Evolutionary conservation across 495 filamentous ascomycete species (phyloP).

Genomic region (Penicillium fimorum): DNA sequence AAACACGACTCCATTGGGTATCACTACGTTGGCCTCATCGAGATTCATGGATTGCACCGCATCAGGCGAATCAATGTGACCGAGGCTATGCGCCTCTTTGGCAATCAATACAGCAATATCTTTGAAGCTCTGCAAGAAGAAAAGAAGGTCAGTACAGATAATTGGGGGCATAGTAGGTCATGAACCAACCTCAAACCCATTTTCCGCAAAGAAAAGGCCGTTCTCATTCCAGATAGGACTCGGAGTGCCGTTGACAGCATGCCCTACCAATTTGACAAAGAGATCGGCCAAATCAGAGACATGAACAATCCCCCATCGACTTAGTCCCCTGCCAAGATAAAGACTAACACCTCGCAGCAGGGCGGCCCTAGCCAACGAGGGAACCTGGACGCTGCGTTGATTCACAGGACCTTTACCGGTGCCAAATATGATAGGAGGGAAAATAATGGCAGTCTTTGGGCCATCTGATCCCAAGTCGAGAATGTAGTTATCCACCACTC

Average conservation of each 20-base stretch:
- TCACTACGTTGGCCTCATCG: conserved; percentile 6
- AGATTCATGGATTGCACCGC: conserved; percentile 6
- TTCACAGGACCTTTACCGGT: conserved; percentile 7
- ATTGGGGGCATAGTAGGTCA: neutral
- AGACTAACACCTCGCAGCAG: conserved; percentile 2
- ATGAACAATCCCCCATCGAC: conserved; percentile 5
- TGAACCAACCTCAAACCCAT: conserved; percentile 3
- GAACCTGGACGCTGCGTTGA: conserved; percentile 8
- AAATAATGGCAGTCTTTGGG: conserved; percentile 10
- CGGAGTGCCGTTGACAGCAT: neutral
- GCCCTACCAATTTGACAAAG: conserved; percentile 4
- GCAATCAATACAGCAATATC: conserved; percentile 4
- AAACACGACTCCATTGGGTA: neutral
- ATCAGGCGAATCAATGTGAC: conserved; percentile 6
- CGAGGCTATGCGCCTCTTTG: conserved; percentile 7
- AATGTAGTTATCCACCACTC: conserved; percentile 10
- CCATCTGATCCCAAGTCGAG: conserved; percentile 7
- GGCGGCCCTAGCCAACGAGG: neutral
- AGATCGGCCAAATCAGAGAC: conserved; percentile 3
- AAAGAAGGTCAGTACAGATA: neutral
- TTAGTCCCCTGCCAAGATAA: conserved; percentile 8
- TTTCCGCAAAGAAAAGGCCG: conserved; percentile 6
- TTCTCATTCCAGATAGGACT: conserved; percentile 9
- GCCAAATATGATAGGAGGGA: conserved; percentile 11
- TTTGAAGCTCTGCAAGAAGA: conserved; percentile 7